Evolutionary conservation across 164 flowering plant species (phyloP), one percentile per base, ranked within the genome.

Genomic region (Aristolochia contorta): DNA sequence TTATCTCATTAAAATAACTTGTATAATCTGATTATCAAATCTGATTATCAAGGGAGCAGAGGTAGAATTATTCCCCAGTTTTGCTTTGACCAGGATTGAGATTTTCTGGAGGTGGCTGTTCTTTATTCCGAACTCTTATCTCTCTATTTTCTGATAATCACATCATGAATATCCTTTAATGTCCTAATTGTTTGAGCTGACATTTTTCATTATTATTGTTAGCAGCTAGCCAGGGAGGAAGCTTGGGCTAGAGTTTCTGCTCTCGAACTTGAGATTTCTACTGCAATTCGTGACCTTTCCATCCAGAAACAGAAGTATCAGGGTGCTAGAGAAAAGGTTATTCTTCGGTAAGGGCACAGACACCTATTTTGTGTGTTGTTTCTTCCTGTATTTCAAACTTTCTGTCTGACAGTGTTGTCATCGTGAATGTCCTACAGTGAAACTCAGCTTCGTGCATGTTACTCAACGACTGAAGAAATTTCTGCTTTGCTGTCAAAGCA

Each of bases 211-310:
- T 77, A 48, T 53, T 80, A 79, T 68, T 63, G 86, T 73, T 91
- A 91, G 99, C 99, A 94, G 99, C 85, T 89, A 57, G 97, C 95
- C 68, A 87, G 97, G 66, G 99, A 94, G 74, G 99, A 91, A 76
- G 99, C 99, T 57, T 91, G 99, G 96, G 91, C 93, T 27, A 91
- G 87, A 75, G 95, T 91, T 54, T 94, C 97, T 59, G 69, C 75
- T 12, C 89, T 94, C 61, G 97, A 89, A 67, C 90, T 94, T 62
- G 93, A 94, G 72, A 91, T 94, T 33, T 83, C 74, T 77, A 83
- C 87, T 67, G 92, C 95, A 51, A 65, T 85, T 79, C 75, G 96
- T n/a, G 95, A 94, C 63, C 93, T 94, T 65, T 86, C 87, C 27
- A 80, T 76, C 72, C 97, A 94, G 74, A 94, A 84, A 56, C 83